Evolutionary conservation across 768 basidiomycete species (phyloP).

Genomic region (Podaxis mareebaensis): DNA sequence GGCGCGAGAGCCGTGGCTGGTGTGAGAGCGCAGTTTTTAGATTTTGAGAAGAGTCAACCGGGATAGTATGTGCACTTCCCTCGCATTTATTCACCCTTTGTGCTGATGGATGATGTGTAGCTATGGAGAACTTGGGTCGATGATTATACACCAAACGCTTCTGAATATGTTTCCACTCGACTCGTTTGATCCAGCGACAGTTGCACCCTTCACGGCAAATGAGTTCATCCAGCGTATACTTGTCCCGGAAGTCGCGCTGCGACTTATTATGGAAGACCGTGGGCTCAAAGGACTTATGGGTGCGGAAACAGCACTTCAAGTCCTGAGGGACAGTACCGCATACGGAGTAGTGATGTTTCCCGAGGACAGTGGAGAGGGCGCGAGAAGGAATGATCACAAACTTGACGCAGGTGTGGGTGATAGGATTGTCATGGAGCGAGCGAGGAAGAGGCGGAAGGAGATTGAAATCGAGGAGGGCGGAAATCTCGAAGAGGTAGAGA

Average conservation of each 20-base stretch:
- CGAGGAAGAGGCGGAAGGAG: slow-evolving; percentile 51
- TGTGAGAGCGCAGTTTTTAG: slow-evolving; percentile 73
- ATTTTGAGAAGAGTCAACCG: slow-evolving; percentile 80
- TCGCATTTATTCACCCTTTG: neutral
- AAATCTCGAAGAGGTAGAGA: slow-evolving; percentile 18
- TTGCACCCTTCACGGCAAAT: slow-evolving; percentile 65
- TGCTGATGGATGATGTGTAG: slow-evolving; percentile 36
- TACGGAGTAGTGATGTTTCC: slow-evolving; percentile 91
- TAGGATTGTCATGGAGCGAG: slow-evolving; percentile 53
- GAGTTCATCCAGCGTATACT: slow-evolving; percentile 84
- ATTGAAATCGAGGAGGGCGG: slow-evolving; percentile 42
- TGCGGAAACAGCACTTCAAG: slow-evolving; percentile 47
- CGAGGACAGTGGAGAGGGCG: slow-evolving; percentile 48
- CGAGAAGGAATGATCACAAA: slow-evolving; percentile 19
- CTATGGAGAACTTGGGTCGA: slow-evolving; percentile 84
- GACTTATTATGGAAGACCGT: slow-evolving; percentile 82
- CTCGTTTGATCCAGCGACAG: slow-evolving; percentile 50
- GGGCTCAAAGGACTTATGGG: slow-evolving; percentile 39
- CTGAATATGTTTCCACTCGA: slow-evolving; percentile 72
- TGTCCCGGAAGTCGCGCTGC: slow-evolving; percentile 84
- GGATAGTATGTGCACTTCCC: slow-evolving; percentile 71
- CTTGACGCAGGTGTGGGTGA: slow-evolving; percentile 48
- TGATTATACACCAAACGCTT: slow-evolving; percentile 78
- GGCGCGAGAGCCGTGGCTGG: slow-evolving; percentile 68
- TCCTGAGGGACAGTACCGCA: slow-evolving; percentile 72